Evolutionary conservation across 108 stramenopile species (phyloP).

Genomic region (Conticribra guillardii): DNA sequence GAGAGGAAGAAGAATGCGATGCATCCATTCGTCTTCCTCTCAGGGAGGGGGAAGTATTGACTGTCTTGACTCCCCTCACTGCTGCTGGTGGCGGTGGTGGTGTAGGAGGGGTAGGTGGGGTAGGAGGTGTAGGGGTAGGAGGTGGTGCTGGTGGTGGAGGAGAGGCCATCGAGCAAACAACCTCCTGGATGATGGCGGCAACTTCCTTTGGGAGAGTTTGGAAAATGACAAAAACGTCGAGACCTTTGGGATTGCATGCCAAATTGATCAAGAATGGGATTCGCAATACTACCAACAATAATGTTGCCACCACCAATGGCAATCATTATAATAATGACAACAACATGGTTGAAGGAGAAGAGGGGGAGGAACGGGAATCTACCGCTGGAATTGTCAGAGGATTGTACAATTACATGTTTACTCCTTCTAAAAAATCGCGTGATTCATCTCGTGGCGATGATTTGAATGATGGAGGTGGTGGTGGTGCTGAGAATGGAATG

Average conservation of each 20-base stretch:
- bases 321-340: no score
- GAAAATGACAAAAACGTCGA: constrained; percentile 24
- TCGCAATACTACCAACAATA: no score
- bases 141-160: no score
- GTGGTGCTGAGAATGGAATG: constrained; percentile 15
- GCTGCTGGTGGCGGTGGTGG: no score
- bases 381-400: constrained; percentile 22
- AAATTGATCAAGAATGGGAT: constrained; percentile 12
- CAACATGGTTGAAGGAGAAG: no score
- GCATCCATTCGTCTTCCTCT: constrained; percentile 20
- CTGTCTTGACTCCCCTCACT: neutral
- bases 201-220: constrained; percentile 20
- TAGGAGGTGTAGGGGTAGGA: no score
- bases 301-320: no score
- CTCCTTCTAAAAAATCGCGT: constrained; percentile 17
- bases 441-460: neutral
- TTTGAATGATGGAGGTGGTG: neutral
- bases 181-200: constrained; percentile 7
- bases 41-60: constrained; percentile 16
- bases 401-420: constrained; percentile 25
- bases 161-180: no score
- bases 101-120: no score
- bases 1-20: constrained; percentile 7
- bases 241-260: constrained; percentile 32
- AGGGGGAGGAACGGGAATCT: neutral